A percentile compares a stretch with the other conserved stretches of the same genome.
These are phyloP conservation scores for Colletotrichum eremochloae DNA, from an alignment of 2,329 filamentous ascomycete genomes.

Conservation along the genomic window DNA sequence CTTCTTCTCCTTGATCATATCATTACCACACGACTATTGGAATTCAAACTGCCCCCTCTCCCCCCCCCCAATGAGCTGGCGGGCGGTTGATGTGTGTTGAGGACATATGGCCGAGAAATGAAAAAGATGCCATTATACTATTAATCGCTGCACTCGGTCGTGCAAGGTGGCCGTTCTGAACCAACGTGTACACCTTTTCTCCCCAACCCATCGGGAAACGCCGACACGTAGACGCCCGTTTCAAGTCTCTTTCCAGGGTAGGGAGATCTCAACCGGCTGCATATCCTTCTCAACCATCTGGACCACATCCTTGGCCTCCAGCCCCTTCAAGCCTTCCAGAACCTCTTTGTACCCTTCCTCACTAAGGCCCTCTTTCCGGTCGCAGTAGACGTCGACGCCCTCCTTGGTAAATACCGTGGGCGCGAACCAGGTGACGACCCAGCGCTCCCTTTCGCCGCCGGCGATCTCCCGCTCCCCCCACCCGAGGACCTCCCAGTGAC, in stretches of 20 bases:
- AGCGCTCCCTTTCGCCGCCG: constrained; percentile 65
- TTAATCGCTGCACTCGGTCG: not conserved
- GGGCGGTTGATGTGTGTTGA: not conserved
- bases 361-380: constrained; percentile 71
- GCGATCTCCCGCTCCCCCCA: constrained; percentile 71
- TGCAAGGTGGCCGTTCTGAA: not conserved
- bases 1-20: not conserved
- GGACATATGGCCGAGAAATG: not conserved
- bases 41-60: not conserved
- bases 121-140: not conserved
- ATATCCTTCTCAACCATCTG: constrained; percentile 63
- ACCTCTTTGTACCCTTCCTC: constrained; percentile 69
- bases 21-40: not conserved
- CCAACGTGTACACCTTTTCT: not conserved
- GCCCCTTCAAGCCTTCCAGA: constrained; percentile 63
- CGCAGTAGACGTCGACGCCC: constrained; percentile 83
- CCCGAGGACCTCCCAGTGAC: constrained; percentile 85
- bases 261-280: constrained; percentile 62
- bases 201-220: not conserved
- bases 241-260: constrained; percentile 61
- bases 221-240: not conserved
- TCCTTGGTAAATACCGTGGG: constrained; percentile 87
- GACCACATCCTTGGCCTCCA: constrained; percentile 70
- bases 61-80: not conserved
- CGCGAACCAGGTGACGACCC: constrained; percentile 88